phyloP scores from a whole-genome alignment of 202 grass and related monocot genomes.

The Setaria italica region DNA sequence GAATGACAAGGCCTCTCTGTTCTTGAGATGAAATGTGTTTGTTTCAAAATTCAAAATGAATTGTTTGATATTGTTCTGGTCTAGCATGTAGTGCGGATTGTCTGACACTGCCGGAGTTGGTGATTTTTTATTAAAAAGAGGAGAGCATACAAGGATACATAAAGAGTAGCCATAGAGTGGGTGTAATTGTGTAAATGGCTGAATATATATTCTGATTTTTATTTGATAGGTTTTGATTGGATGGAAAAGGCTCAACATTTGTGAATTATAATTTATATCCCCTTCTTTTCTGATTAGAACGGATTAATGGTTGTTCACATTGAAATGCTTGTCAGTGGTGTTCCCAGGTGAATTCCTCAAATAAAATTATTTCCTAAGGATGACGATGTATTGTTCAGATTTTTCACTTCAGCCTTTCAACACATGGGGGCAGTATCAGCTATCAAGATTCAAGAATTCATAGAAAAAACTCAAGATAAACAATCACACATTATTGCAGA shows the following conservation, averaged over 20 bases:
- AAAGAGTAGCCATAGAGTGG: slow-evolving; percentile 10
- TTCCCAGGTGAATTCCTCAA: neutral
- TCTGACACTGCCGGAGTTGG: neutral
- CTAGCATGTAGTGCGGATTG: slow-evolving; percentile 15
- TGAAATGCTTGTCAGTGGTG: neutral
- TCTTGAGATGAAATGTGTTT: slow-evolving; percentile 42
- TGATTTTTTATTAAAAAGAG: neutral
- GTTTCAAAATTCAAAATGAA: neutral
- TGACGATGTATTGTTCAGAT: neutral
- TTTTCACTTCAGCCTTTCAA: neutral
- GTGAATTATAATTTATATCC: neutral
- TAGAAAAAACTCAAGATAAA: neutral
- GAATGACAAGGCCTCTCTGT: slow-evolving; percentile 16
- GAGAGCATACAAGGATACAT: neutral
- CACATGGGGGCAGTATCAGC: neutral
- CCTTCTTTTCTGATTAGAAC: too few species aligned
- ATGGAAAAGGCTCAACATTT: neutral
- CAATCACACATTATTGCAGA: neutral
- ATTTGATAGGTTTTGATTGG: neutral
- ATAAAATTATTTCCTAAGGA: neutral
- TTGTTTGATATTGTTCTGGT: slow-evolving; percentile 9
- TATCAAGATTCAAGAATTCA: neutral
- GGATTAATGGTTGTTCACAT: neutral
- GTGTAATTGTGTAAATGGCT: slow-evolving; percentile 22
- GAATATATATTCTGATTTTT: slow-evolving; percentile 23